A percentile compares a stretch with the other conserved stretches of the same genome.
phyloP scores from a whole-genome alignment of 495 filamentous ascomycete species.

The Terfezia boudieri region DNA sequence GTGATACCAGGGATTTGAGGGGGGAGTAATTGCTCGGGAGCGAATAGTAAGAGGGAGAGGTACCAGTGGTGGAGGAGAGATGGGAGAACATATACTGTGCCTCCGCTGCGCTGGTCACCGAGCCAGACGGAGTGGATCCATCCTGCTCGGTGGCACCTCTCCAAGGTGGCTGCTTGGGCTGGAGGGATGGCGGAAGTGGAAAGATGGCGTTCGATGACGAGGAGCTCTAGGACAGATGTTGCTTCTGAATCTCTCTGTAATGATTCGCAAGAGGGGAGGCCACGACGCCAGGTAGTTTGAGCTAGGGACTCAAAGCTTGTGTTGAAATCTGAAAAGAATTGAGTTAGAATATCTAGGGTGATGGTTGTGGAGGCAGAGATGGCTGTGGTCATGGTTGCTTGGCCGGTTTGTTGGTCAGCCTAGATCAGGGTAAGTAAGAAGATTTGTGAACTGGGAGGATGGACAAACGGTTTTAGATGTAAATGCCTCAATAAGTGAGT shows the following conservation, averaged over 20 bases:
- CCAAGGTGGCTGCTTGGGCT: not conserved
- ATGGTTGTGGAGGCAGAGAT: not conserved
- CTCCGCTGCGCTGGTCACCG: not conserved
- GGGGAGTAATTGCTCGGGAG: not conserved
- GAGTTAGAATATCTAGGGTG: not conserved
- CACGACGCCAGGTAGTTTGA: not conserved
- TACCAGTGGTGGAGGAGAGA: not conserved
- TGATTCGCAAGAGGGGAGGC: not conserved
- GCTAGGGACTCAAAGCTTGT: not conserved
- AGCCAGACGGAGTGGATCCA: not conserved
- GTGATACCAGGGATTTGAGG: not conserved
- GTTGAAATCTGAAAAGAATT: not conserved
- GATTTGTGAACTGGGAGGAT: no score
- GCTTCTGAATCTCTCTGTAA: not conserved
- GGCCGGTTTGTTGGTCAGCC: not conserved
- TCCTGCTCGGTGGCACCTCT: not conserved
- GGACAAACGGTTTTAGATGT: no score
- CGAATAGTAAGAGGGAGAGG: not conserved
- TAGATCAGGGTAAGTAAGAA: no score
- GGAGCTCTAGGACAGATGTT: not conserved
- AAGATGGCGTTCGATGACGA: not conserved
- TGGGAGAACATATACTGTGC: not conserved
- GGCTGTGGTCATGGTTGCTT: not conserved
- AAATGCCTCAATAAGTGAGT: not conserved
- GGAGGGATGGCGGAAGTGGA: not conserved